Conservation (phyloP, 106 monocot species). For the Allium sativum region DNA sequence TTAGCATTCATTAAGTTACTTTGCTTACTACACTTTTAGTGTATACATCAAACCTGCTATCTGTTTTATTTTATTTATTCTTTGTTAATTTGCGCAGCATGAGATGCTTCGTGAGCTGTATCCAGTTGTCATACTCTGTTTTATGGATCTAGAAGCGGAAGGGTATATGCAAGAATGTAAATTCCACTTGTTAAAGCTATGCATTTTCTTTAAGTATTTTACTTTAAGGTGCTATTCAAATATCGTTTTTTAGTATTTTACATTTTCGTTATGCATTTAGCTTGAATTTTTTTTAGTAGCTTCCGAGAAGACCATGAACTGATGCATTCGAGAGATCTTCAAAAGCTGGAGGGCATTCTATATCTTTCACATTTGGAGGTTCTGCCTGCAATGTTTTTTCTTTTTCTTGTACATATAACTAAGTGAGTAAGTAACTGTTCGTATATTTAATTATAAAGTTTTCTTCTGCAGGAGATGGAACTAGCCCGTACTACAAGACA, state of each 20-base stretch:
- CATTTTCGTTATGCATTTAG: constrained; percentile 26
- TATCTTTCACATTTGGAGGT: constrained; percentile 96
- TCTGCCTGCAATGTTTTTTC: neutral
- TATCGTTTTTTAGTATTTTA: no score
- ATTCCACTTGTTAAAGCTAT: neutral
- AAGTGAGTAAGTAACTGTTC: neutral
- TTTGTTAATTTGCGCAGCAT: constrained; percentile 46
- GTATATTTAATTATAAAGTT: constrained; percentile 3
- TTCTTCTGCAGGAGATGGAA: constrained; percentile 74
- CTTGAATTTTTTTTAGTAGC: constrained; percentile 71
- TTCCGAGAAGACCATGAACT: constrained; percentile 94
- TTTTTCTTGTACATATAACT: neutral
- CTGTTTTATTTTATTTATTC: neutral
- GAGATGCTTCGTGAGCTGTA: constrained; percentile 88
- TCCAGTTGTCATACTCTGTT: constrained; percentile 90
- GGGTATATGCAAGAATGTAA: constrained; percentile 82
- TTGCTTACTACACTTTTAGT: no score
- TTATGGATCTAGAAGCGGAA: constrained; percentile 88
- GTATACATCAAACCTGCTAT: no score
- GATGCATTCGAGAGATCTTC: constrained; percentile 83
- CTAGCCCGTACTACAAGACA: constrained; percentile 68
- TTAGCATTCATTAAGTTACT: no score
- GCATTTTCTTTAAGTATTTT: no score
- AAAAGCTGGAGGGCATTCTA: constrained; percentile 94
- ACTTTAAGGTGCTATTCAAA: no score